Evolutionary conservation across 1,284 basidiomycete species (phyloP), one percentile per base, ranked within the genome.

Genomic region (Trichosporon faecale): DNA sequence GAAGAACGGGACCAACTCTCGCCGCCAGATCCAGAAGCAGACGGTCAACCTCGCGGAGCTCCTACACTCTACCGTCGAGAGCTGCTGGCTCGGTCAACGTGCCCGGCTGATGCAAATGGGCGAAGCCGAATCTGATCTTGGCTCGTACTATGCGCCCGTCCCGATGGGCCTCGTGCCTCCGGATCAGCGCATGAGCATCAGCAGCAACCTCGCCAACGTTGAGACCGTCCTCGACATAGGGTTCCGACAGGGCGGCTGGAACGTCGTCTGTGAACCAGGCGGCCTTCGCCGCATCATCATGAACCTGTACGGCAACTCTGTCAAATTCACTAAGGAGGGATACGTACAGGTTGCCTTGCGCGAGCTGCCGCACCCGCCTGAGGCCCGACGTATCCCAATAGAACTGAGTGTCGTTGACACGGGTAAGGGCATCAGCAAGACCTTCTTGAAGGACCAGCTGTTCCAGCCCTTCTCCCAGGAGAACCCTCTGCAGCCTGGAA

Each of bases 391-490:
- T 70, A 87, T 93, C 66, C 92, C 89, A 76, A 86, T 97, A 67
- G 94, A 98, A 80, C 86, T 98, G 63, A 87, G 89, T 29, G 94
- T 98, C 3, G 87, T 90, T 66, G 95, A 98, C 79, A 94, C 94
- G 2, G 95, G 95, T 65, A 95, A 95, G 86, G 93, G 93, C 21
- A 95, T 95, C 70, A 92, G 91, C 79, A 91, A 91, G 76, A 90
- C 90, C 71, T 95, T 95, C 82, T 83, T 94, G 70, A 92, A 93
- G 89, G 94, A 97, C 75, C 94, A 97, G 83, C 86, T 98, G 2
- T 98, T 98, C 85, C 95, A 97, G 77, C 95, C 95, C 0, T 98
- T 98, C 84, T 94, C 95, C 0, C 95, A 98, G 69, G 86, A 87
- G 72, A 83, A 85, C 68, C 83, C 83, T 0, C 72, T 85, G 9